Evolutionary conservation across 1,139 yeast genomes (phyloP), one percentile per base, ranked within the genome.

Genomic region (Hansenula lynferdii): DNA sequence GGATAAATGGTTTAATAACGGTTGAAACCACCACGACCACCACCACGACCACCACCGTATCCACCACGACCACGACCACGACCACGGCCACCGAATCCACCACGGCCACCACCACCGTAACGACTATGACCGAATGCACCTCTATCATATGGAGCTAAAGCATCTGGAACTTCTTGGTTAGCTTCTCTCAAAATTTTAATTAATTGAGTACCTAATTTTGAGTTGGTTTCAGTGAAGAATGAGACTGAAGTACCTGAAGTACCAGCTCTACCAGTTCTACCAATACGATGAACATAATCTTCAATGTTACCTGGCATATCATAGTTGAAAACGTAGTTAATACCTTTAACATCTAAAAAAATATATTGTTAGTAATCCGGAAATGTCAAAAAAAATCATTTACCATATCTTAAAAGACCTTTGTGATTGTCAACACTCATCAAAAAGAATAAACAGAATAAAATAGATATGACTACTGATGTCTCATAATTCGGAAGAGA

Each of bases 291-390:
- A 45, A 92, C 97, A 65, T 92, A 92, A 70, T 92, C 97, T 71
- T 92, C 98, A 61, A 89, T 85, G 70, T 90, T 92, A 67, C 89
- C 89, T 58, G 98, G 97, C 89, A 90, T 90, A 65, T 92, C 98
- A 60, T 76, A 89, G 80, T 92, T 92, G 61, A 92, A 76, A 45
- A 92, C 98, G 57, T 72, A 82, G 54, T 90, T 83, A 60, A 92
- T 87, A 64, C 97, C 97, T 75, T 92, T 92, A 67, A 92, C 98
- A 70, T 92, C 97, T 89, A 67, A 40, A 59, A 35, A 31, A 56
- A 47, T n/a, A n/a, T 35, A 18, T 50, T 45, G 74, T 67, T 56
- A 60, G 60, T 55, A 55, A 44, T 37, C 14, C 8, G 10, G 12
- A 31, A 11, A 5, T 9, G 22, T 22, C 14, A 15, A 8, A 10